Percentiles rank a stretch among this genome's conserved stretches.
These are phyloP conservation scores for Spergularia bocconei DNA, from an alignment of 148 eudicot species.

Conservation along the genomic window DNA sequence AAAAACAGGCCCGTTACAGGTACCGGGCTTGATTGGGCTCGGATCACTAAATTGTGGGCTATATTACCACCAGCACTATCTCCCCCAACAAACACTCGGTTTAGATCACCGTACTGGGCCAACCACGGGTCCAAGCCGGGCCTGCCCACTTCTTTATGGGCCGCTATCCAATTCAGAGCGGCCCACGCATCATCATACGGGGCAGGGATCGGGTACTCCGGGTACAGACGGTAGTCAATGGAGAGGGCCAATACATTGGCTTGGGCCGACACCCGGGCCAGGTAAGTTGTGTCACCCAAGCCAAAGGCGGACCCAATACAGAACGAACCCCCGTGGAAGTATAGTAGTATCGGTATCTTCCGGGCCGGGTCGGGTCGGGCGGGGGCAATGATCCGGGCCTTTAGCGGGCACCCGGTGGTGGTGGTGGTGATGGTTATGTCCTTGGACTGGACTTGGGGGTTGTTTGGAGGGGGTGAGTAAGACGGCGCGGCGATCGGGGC, in stretches of 20 bases:
- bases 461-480: conserved; percentile 7
- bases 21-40: conserved; percentile 31
- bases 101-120: conserved; percentile 27
- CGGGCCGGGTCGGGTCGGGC: conserved; percentile 10
- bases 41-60: conserved; percentile 43
- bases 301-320: conserved; percentile 34
- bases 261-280: conserved; percentile 28
- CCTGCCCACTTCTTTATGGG: conserved; percentile 25
- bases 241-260: conserved; percentile 36
- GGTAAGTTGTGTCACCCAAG: conserved; percentile 13
- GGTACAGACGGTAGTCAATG: conserved; percentile 39
- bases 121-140: conserved; percentile 37
- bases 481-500: conserved; percentile 10
- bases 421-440: conserved; percentile 15
- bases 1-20: conserved; percentile 33
- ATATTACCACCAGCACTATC: conserved; percentile 60
- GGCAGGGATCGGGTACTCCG: conserved; percentile 35
- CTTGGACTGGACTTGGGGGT: conserved; percentile 19
- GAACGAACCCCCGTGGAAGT: conserved; percentile 43
- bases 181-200: conserved; percentile 43
- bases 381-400: conserved; percentile 25
- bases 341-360: conserved; percentile 31
- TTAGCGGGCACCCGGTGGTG: not conserved
- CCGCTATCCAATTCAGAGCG: conserved; percentile 35
- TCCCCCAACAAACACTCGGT: conserved; percentile 45